A percentile compares a stretch with the other conserved stretches of the same genome.
These are phyloP conservation scores for Dactylellina leptospora DNA, from an alignment of 2,329 filamentous ascomycete genomes.

Conservation along the genomic window DNA sequence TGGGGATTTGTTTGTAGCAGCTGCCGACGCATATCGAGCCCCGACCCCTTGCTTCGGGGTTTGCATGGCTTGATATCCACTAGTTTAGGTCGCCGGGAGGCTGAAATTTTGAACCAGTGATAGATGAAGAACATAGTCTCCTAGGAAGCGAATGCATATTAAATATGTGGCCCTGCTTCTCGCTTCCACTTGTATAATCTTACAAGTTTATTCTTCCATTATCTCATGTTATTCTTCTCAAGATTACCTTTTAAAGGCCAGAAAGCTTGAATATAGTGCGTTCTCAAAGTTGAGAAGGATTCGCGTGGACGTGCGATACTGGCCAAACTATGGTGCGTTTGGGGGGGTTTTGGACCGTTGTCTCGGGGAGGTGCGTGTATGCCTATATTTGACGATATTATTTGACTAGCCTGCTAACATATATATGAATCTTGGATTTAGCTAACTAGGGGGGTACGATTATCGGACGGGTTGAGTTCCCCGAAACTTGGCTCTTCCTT, in stretches of 20 bases:
- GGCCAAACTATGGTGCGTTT: constrained; percentile 2
- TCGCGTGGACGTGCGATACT: no score
- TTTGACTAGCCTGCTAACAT: neutral
- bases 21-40: neutral
- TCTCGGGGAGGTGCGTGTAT: neutral
- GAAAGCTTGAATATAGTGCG: no score
- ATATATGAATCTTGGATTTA: neutral
- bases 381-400: neutral
- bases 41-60: constrained; percentile 1
- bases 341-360: neutral
- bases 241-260: no score
- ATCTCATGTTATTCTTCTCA: no score
- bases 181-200: no score
- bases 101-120: no score
- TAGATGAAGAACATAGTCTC: no score
- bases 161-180: no score
- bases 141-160: no score
- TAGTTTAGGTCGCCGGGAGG: neutral
- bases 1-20: neutral
- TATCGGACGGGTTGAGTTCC: neutral
- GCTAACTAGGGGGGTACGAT: neutral
- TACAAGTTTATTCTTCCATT: no score
- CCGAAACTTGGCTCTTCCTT: neutral
- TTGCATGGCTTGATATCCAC: neutral
- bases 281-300: no score